These are phyloP conservation scores for Trypanosoma scelopori DNA, from an alignment of 208 protist species.

Conservation along the genomic window DNA sequence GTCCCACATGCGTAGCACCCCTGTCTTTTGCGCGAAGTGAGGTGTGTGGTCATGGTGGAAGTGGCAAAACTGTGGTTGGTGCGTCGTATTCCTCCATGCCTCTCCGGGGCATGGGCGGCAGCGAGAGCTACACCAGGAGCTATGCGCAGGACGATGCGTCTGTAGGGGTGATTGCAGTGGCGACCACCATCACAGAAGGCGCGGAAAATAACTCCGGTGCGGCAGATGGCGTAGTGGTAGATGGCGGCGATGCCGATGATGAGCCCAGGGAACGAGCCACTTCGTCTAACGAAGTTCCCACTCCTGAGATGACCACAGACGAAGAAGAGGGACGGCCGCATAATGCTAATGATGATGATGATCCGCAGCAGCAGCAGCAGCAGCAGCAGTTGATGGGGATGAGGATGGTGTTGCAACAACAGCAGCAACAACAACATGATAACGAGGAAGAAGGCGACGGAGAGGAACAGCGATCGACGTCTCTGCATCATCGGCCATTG, in stretches of 20 bases:
- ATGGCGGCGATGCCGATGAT: conserved; percentile 2
- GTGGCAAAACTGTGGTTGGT: background rate
- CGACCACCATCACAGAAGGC: background rate
- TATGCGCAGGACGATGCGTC: background rate
- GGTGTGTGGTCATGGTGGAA: too few relatives aligned
- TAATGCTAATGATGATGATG: background rate
- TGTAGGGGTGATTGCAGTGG: background rate
- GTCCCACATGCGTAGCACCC: too few relatives aligned
- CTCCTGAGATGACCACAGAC: conserved; percentile 8
- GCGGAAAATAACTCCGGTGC: background rate
- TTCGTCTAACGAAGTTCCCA: background rate
- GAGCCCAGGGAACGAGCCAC: background rate
- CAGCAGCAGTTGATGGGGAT: too few relatives aligned
- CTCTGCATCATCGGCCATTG: background rate
- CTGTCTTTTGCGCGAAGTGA: too few relatives aligned
- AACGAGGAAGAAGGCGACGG: too few relatives aligned
- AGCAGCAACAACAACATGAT: background rate
- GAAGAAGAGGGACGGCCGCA: background rate
- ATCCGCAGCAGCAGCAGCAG: background rate
- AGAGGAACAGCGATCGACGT: background rate
- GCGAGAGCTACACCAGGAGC: background rate
- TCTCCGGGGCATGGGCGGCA: too few relatives aligned
- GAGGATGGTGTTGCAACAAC: background rate
- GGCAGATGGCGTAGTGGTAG: background rate
- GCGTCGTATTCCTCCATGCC: background rate